Evolutionary conservation across 305 asterid genomes (phyloP).

Genomic region (Ruellia speciosa): DNA sequence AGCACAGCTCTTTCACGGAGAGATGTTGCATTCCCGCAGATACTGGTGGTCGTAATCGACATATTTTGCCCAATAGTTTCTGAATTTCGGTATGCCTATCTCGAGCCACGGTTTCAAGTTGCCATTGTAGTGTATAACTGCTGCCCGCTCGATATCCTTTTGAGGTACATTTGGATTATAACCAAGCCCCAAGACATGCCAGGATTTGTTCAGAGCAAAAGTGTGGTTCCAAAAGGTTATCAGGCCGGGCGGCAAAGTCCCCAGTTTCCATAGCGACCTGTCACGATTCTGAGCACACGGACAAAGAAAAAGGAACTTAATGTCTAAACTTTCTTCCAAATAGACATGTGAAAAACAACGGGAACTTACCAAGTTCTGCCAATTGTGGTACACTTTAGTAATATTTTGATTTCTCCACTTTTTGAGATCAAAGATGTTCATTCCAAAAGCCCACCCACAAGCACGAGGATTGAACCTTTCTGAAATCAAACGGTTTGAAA

Average conservation of each 20-base stretch:
- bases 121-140: slow-evolving; percentile 66
- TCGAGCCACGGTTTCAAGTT: slow-evolving; percentile 72
- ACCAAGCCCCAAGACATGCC: slow-evolving; percentile 95
- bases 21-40: slow-evolving; percentile 35
- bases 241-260: slow-evolving; percentile 79
- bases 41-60: slow-evolving; percentile 42
- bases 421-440: slow-evolving; percentile 50
- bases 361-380: slow-evolving; percentile 56
- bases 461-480: slow-evolving; percentile 49
- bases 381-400: slow-evolving; percentile 52
- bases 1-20: slow-evolving; percentile 5
- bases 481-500: slow-evolving; percentile 53
- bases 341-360: slow-evolving; percentile 32
- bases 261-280: slow-evolving; percentile 84
- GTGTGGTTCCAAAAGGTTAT: slow-evolving; percentile 79
- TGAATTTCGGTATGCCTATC: slow-evolving; percentile 49
- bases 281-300: slow-evolving; percentile 61
- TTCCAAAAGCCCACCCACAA: slow-evolving; percentile 70
- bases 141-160: slow-evolving; percentile 73
- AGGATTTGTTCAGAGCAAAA: slow-evolving; percentile 53
- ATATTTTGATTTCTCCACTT: slow-evolving; percentile 54
- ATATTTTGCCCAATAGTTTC: slow-evolving; percentile 47
- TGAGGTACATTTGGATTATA: slow-evolving; percentile 55
- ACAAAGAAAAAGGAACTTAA: slow-evolving; percentile 11
- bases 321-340: slow-evolving; percentile 45